Base-by-base conservation (phyloP, 495 filamentous ascomycete genomes). In the Astrothelium macrocarpum region DNA sequence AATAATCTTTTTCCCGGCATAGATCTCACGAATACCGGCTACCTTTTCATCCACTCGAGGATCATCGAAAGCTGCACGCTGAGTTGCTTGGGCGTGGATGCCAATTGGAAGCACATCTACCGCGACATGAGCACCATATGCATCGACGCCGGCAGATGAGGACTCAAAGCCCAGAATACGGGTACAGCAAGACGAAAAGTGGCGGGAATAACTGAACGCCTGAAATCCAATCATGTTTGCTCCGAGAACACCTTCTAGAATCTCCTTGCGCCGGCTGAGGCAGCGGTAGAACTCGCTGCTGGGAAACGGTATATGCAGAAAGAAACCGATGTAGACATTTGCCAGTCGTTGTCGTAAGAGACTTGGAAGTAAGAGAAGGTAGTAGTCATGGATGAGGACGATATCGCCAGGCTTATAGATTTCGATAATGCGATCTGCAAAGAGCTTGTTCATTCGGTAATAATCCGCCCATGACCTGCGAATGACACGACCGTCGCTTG, bases 181-280 rank as follows among this genome's bases (percentile, higher is more conserved):
- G 2, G 89, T 93, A 74, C 92, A 97, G 75, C 90, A 95, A 34
- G 90, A 95, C 11, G 87, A 84, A 68, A 97, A 97, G 72, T 97
- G 92, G 1, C 90, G 84, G 12, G 90, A 91, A 71, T 95, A 96
- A 69, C 90, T 91, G 75, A 88, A 90, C 2, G 90, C 91, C 74
- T 97, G 92, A 78, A 97, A 96, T 0, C 89, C 90, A 64, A 97
- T 80, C 80, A 96, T 85, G 71, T 95, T 96, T 43, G 92, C 84
- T 14, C 91, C 90, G 26, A 97, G 80, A 59, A 95, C 85, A 31
- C 92, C 92, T 66, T 90, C 88, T 11, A 97, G 78, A 1, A 97
- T 80, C 70, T 95, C 90, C 73, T 95, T 96, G 62, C 92, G 79
- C 66, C 89, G 84, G 12, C 89, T 87, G 45, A 95, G 80, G 71